Evolutionary conservation across 495 filamentous ascomycete species (phyloP).

Genomic region (Penicillium paxilli): DNA sequence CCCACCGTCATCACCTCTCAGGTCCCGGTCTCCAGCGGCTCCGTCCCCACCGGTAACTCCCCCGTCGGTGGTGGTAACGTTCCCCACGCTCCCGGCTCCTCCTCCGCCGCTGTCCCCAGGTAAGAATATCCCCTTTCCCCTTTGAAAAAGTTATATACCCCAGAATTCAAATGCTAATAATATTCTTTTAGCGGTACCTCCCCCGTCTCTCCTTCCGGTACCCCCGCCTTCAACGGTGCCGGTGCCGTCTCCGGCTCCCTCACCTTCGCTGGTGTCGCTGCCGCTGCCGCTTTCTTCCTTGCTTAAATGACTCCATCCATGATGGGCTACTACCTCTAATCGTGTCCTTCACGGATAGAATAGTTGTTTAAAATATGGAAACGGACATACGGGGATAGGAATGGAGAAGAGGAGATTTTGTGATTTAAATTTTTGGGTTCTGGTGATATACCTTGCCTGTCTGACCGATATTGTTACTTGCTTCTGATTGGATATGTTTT

Average conservation of each 20-base stretch:
- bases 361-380: conserved; percentile 4
- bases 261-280: conserved; percentile 49
- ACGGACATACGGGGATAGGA: conserved; percentile 5
- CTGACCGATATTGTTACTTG: conserved; percentile 27
- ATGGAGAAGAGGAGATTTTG: conserved; percentile 13
- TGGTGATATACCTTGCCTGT: conserved; percentile 22
- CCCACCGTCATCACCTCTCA: conserved; percentile 45
- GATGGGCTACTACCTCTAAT: conserved; percentile 18
- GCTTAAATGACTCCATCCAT: conserved; percentile 47
- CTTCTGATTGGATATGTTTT: conserved; percentile 33
- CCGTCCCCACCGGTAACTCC: conserved; percentile 8
- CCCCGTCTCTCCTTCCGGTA: conserved; percentile 21
- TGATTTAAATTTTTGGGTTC: conserved; percentile 34
- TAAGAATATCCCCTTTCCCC: too few relatives aligned
- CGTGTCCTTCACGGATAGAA: conserved; percentile 4
- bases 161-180: background rate
- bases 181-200: conserved; percentile 9
- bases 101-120: conserved; percentile 24
- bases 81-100: conserved; percentile 16
- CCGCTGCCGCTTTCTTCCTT: conserved; percentile 53
- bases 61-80: conserved; percentile 21
- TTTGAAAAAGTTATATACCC: too few relatives aligned
- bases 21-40: conserved; percentile 27
- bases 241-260: conserved; percentile 49
- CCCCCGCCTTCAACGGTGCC: conserved; percentile 48